Conservation (phyloP, 495 filamentous ascomycete genomes). For the Hypoxylon intermedium region DNA sequence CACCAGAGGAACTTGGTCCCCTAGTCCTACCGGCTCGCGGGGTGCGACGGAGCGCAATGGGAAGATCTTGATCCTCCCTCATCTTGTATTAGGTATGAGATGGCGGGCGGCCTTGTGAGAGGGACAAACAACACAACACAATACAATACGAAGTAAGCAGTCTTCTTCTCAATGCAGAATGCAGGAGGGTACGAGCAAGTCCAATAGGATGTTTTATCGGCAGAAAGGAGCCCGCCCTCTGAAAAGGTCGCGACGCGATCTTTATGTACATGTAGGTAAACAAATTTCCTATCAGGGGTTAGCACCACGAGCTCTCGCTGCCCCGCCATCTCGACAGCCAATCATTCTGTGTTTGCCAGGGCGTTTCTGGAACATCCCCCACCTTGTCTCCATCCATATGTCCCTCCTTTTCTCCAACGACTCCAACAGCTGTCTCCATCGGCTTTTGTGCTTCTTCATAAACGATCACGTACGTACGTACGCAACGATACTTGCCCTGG, state of each 20-base stretch:
- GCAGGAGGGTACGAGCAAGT: slow-evolving; percentile 15
- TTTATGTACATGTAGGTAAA: slow-evolving; percentile 25
- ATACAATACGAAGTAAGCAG: slow-evolving; percentile 1
- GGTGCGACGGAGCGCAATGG: slow-evolving; percentile 42
- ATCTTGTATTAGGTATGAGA: slow-evolving; percentile 17
- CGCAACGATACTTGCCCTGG: too few relatives aligned
- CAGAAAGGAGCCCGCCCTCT: slow-evolving; percentile 20
- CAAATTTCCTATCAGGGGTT: slow-evolving; percentile 35
- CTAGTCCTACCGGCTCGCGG: slow-evolving; percentile 21
- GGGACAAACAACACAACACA: slow-evolving; percentile 10
- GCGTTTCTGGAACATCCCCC: slow-evolving; percentile 9
- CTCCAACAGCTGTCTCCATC: slow-evolving; percentile 1
- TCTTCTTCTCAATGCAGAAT: slow-evolving; percentile 1
- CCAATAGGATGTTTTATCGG: slow-evolving; percentile 33
- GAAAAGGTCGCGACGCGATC: slow-evolving; percentile 33
- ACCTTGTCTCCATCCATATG: neutral
- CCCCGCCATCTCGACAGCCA: slow-evolving; percentile 25
- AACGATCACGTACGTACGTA: neutral
- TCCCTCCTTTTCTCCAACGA: slow-evolving; percentile 14
- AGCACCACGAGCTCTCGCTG: slow-evolving; percentile 18
- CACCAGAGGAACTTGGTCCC: slow-evolving; percentile 7
- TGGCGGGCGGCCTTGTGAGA: slow-evolving; percentile 5
- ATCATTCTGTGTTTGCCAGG: slow-evolving; percentile 9
- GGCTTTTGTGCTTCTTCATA: neutral
- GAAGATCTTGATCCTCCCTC: slow-evolving; percentile 34